A percentile compares a stretch with the other conserved stretches of the same genome.
These are phyloP conservation scores for Phytophthora nicotianae DNA, from an alignment of 352 stramenopile genomes.

Conservation along the genomic window DNA sequence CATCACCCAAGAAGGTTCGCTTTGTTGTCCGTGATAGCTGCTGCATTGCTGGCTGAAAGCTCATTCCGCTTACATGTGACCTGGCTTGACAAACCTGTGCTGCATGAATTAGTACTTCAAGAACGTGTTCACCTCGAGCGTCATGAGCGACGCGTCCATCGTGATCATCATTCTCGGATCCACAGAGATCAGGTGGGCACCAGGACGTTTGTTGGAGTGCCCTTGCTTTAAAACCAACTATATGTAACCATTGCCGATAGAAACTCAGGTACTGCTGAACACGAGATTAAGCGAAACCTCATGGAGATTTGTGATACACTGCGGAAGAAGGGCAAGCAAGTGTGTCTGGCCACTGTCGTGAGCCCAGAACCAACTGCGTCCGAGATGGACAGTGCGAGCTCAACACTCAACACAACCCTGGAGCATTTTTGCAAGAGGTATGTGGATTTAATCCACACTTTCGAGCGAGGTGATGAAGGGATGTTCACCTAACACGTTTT, in stretches of 20 bases:
- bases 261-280: conserved; percentile 31
- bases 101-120: conserved; percentile 63
- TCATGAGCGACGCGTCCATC: conserved; percentile 72
- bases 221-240: neutral
- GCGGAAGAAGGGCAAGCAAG: conserved; percentile 82
- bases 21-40: neutral
- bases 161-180: conserved; percentile 82
- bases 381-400: conserved; percentile 38
- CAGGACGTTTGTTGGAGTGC: neutral
- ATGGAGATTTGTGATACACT: conserved; percentile 77
- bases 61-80: neutral
- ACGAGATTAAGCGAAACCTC: conserved; percentile 65
- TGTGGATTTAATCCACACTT: conserved; percentile 1
- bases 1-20: conserved; percentile 60
- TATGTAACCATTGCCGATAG: conserved; percentile 18
- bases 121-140: conserved; percentile 61
- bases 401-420: conserved; percentile 64
- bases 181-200: conserved; percentile 55
- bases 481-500: conserved; percentile 21
- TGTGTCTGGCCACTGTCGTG: conserved; percentile 70
- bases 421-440: conserved; percentile 83
- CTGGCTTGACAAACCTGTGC: conserved; percentile 8
- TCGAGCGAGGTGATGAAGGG: neutral
- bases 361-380: conserved; percentile 46
- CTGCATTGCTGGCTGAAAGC: neutral